A percentile compares a stretch with the other conserved stretches of the same genome.
These are phyloP conservation scores for Calonectria multiphialidica DNA, from an alignment of 2,329 filamentous ascomycete species.

Conservation along the genomic window DNA sequence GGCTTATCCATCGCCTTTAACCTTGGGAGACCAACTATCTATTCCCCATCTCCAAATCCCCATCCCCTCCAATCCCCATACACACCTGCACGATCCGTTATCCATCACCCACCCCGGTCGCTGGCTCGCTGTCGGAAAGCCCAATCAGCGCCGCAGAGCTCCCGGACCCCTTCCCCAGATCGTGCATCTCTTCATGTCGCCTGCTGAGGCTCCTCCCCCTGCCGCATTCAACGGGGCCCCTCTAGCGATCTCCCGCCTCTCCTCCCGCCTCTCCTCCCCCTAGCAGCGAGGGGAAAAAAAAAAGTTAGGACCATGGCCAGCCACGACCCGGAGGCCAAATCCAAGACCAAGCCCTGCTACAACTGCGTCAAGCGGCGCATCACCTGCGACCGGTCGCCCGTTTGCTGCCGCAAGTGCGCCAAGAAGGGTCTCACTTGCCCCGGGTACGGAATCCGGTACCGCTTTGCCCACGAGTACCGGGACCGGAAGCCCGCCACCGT, in stretches of 20 bases:
- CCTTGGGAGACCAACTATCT: background rate
- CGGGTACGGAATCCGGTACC: constrained; percentile 28
- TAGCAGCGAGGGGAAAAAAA: no score
- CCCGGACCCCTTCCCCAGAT: background rate
- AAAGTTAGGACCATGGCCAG: background rate
- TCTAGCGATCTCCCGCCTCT: background rate
- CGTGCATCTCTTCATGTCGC: background rate
- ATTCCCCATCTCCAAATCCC: background rate
- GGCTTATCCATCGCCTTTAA: background rate
- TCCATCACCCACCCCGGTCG: background rate
- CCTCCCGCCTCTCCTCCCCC: background rate
- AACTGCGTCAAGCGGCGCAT: constrained; percentile 30
- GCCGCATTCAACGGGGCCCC: background rate
- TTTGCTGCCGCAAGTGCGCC: constrained; percentile 22
- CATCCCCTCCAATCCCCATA: background rate
- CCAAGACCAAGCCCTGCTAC: constrained; percentile 25
- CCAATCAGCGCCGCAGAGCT: background rate
- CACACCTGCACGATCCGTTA: background rate
- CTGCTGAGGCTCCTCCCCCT: background rate
- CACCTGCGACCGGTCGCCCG: constrained; percentile 25
- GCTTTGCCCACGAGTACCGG: constrained; percentile 23
- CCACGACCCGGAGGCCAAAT: background rate
- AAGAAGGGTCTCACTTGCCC: constrained; percentile 26
- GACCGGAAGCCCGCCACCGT: constrained; percentile 6
- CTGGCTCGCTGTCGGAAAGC: background rate